A percentile compares a stretch with the other conserved stretches of the same genome.
Conservation (phyloP, 2,329 filamentous ascomycete species). For the Botryotinia narcissicola region DNA sequence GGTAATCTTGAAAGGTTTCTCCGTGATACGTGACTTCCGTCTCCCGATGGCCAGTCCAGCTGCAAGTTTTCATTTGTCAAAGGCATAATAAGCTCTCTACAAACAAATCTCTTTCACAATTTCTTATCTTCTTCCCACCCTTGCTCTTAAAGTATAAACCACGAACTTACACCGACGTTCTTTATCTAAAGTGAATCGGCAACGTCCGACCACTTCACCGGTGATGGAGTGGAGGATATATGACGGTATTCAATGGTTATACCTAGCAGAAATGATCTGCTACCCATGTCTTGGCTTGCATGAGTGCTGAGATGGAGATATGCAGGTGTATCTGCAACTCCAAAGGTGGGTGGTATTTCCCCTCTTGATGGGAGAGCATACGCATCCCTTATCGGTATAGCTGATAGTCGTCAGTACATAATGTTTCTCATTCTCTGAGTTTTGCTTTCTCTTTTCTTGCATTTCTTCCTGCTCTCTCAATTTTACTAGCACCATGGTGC, state of each 20-base stretch:
- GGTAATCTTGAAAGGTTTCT: neutral
- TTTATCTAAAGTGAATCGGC: neutral
- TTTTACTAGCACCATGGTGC: conserved; percentile 1
- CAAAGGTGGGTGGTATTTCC: neutral
- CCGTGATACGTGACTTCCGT: neutral
- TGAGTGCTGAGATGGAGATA: neutral
- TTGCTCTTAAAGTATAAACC: neutral
- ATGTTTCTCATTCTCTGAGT: conserved; percentile 1
- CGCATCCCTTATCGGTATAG: neutral
- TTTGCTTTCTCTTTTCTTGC: neutral
- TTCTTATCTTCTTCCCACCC: conserved; percentile 13
- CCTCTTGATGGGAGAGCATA: neutral
- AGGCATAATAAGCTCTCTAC: neutral
- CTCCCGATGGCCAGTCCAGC: neutral
- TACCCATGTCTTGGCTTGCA: neutral
- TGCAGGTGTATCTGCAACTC: conserved; percentile 3
- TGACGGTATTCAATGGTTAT: neutral
- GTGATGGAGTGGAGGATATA: neutral
- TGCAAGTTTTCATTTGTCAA: neutral
- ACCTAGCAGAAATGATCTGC: neutral
- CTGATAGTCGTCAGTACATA: neutral
- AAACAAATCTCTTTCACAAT: neutral
- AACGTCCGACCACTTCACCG: neutral
- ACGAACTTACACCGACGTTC: neutral
- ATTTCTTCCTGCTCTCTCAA: neutral